These are phyloP conservation scores for Tremella yokohamensis DNA, from an alignment of 768 basidiomycete species.

Conservation along the genomic window DNA sequence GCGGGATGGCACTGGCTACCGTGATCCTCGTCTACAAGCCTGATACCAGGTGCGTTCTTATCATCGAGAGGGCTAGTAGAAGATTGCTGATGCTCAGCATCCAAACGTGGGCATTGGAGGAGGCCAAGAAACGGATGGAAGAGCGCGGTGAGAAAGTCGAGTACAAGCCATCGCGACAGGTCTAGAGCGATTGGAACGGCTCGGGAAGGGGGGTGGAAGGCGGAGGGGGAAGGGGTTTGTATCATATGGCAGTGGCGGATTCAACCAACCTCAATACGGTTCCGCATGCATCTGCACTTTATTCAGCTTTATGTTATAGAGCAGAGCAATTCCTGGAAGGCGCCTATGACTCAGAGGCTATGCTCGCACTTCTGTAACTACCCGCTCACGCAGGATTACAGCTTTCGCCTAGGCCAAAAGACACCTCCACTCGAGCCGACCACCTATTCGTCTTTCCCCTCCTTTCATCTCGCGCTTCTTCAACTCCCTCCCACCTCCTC, in stretches of 20 bases:
- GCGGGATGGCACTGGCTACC: slow-evolving; percentile 69
- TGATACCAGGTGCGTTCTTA: slow-evolving; percentile 70
- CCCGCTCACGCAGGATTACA: too few relatives aligned
- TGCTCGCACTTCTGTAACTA: too few relatives aligned
- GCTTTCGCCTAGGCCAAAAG: too few relatives aligned
- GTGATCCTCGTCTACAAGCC: slow-evolving; percentile 87
- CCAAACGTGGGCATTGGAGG: slow-evolving; percentile 85
- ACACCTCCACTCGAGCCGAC: neutral
- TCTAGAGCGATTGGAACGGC: slow-evolving; percentile 1
- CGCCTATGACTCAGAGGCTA: too few relatives aligned
- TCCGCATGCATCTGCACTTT: neutral
- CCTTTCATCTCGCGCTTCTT: neutral
- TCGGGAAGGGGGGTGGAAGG: neutral
- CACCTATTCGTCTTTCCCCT: neutral
- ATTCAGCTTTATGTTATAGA: too few relatives aligned
- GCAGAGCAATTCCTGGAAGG: too few relatives aligned
- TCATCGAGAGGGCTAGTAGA: too few relatives aligned
- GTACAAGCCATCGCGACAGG: slow-evolving; percentile 60
- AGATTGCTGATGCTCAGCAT: slow-evolving; percentile 58
- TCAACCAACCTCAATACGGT: neutral
- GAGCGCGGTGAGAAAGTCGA: slow-evolving; percentile 85
- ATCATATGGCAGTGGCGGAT: too few relatives aligned
- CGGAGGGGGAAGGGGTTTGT: neutral
- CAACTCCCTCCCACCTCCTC: too few relatives aligned
- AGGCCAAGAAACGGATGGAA: slow-evolving; percentile 86